phyloP scores from a whole-genome alignment of 306 rosid species.

The Spatholobus suberectus region DNA sequence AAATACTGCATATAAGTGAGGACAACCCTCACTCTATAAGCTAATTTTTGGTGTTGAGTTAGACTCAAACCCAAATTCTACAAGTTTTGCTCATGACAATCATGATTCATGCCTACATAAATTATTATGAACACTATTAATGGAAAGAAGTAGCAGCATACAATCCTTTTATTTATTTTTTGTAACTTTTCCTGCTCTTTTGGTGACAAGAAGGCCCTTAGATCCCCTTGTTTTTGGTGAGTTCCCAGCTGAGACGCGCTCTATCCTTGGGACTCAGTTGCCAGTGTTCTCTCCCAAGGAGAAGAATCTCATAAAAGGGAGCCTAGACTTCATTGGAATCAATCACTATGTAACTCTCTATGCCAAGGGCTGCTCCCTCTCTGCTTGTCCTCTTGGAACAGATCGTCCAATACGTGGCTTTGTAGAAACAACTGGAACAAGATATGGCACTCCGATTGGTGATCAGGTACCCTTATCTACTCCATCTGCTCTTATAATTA shows the following conservation, averaged over 20 bases:
- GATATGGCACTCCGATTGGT: conserved; percentile 71
- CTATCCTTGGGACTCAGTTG: conserved; percentile 53
- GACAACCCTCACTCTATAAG: too few species aligned
- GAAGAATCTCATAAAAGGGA: conserved; percentile 55
- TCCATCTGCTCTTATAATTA: neutral
- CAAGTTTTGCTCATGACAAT: conserved; percentile 21
- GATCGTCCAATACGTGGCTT: conserved; percentile 59
- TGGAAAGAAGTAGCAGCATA: neutral
- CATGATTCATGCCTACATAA: conserved; percentile 15
- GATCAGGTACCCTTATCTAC: conserved; percentile 44
- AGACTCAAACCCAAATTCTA: too few species aligned
- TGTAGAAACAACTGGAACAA: conserved; percentile 35
- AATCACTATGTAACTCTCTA: conserved; percentile 66
- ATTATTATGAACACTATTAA: neutral
- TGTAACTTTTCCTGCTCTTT: neutral
- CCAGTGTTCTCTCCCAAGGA: conserved; percentile 56
- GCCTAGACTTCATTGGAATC: conserved; percentile 66
- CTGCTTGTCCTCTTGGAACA: conserved; percentile 46
- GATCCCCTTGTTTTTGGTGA: conserved; percentile 68
- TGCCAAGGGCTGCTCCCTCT: conserved; percentile 58
- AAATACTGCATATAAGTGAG: too few species aligned
- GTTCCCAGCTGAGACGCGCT: conserved; percentile 67
- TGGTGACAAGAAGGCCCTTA: conserved; percentile 43
- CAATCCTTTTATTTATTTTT: neutral
- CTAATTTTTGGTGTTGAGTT: too few species aligned